Evolutionary conservation across 495 filamentous ascomycete genomes (phyloP).

Genomic region (Neurospora sp.): DNA sequence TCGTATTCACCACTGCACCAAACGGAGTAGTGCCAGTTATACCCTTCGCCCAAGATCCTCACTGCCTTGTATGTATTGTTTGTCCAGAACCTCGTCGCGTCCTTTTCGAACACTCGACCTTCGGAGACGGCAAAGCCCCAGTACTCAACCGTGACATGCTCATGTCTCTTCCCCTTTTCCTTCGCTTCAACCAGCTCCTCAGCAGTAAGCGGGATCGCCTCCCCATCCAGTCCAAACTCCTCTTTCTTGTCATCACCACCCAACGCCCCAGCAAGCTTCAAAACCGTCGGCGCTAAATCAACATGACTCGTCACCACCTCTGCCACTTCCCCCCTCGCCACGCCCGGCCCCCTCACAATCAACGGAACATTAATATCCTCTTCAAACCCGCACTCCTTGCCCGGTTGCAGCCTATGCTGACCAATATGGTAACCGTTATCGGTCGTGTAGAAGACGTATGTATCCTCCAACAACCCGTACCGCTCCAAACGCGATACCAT

Average conservation of each 20-base stretch:
- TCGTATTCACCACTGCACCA: conserved; percentile 59
- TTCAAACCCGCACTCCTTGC: conserved; percentile 62
- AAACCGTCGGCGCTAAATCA: conserved; percentile 58
- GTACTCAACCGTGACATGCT: conserved; percentile 58
- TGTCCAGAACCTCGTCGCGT: conserved; percentile 7
- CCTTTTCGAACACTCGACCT: conserved; percentile 25
- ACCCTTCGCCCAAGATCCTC: conserved; percentile 42
- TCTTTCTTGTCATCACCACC: background rate
- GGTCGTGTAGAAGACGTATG: conserved; percentile 61
- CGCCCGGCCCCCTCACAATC: conserved; percentile 49
- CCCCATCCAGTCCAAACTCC: conserved; percentile 40
- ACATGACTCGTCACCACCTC: conserved; percentile 57
- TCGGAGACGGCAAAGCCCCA: conserved; percentile 49
- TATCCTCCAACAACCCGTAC: conserved; percentile 49
- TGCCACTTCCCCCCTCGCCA: conserved; percentile 32
- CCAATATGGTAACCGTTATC: conserved; percentile 72
- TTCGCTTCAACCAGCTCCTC: conserved; percentile 19
- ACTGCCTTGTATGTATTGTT: conserved; percentile 60
- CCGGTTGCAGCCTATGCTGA: conserved; percentile 61
- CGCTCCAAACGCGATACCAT: conserved; percentile 43
- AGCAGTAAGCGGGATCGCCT: conserved; percentile 39
- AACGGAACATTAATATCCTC: conserved; percentile 67
- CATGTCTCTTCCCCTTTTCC: conserved; percentile 30
- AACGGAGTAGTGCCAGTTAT: conserved; percentile 54
- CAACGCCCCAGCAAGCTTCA: conserved; percentile 42